Evolutionary conservation across 495 filamentous ascomycete species (phyloP).

Genomic region (Penicillium flavigenum): DNA sequence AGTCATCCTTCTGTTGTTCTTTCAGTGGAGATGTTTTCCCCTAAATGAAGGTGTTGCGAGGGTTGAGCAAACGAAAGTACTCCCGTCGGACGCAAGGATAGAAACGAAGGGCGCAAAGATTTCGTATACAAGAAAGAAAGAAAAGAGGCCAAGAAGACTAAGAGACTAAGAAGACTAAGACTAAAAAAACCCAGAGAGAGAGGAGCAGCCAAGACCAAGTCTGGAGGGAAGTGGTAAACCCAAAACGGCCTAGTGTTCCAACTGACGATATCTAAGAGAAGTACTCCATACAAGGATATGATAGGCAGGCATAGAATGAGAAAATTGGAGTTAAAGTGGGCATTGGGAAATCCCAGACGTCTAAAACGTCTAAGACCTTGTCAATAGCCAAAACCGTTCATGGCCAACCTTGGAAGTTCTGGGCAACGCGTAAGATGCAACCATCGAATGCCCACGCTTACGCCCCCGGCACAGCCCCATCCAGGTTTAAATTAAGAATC

Average conservation of each 20-base stretch:
- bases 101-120: neutral
- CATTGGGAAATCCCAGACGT: neutral
- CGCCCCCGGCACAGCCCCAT: neutral
- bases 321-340: neutral
- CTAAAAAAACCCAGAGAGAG: neutral
- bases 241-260: slow-evolving; percentile 13
- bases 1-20: neutral
- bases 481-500: slow-evolving; percentile 5
- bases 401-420: neutral
- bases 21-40: slow-evolving; percentile 1
- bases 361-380: neutral
- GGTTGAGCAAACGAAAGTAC: slow-evolving; percentile 5
- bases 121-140: neutral
- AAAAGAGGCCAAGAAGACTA: neutral
- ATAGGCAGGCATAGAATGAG: neutral
- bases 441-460: neutral
- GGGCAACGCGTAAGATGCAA: slow-evolving; percentile 4
- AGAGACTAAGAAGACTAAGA: neutral
- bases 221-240: slow-evolving; percentile 7
- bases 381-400: neutral
- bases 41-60: slow-evolving; percentile 11
- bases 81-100: slow-evolving; percentile 10
- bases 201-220: slow-evolving; percentile 8
- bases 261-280: neutral
- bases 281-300: neutral